Evolutionary conservation across 495 filamentous ascomycete genomes (phyloP).

Genomic region (Penicillium bovifimosum): DNA sequence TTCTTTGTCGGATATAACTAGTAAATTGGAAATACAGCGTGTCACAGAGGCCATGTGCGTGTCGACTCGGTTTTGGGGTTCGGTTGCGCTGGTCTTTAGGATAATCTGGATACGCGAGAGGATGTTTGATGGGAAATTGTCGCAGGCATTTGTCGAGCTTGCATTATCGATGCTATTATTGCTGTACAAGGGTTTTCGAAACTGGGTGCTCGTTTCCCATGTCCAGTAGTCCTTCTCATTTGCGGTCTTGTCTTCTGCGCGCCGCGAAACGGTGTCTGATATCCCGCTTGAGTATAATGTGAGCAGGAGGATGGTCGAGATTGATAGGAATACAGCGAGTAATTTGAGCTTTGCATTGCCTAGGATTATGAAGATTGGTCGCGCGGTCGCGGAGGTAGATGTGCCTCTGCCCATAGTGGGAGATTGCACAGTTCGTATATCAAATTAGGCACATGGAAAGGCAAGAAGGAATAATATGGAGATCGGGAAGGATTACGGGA

Average conservation of each 20-base stretch:
- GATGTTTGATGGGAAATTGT: conserved; percentile 29
- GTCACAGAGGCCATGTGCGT: conserved; percentile 33
- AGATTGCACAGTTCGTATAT: not conserved
- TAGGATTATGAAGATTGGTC: not conserved
- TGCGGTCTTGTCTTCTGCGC: not conserved
- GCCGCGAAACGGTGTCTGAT: not conserved
- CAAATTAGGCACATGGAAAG: not conserved
- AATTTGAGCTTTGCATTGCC: conserved; percentile 7
- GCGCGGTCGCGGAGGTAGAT: not conserved
- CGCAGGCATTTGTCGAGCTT: conserved; percentile 11
- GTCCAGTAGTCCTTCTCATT: conserved; percentile 9
- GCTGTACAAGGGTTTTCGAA: not conserved
- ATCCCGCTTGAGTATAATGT: conserved; percentile 1
- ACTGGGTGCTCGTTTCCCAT: conserved; percentile 12
- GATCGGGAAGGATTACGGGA: not conserved
- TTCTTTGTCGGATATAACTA: conserved; percentile 41
- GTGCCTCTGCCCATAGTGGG: not conserved
- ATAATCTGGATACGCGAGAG: conserved; percentile 33
- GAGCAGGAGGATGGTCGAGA: conserved; percentile 6
- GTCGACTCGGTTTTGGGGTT: conserved; percentile 23
- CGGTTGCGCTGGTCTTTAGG: conserved; percentile 35
- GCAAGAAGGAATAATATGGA: not conserved
- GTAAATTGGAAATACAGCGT: conserved; percentile 36
- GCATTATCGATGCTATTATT: not conserved
- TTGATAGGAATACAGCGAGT: not conserved